A percentile compares a stretch with the other conserved stretches of the same genome.
These are phyloP conservation scores for Cercophora scortea DNA, from an alignment of 495 filamentous ascomycete species.

Conservation along the genomic window DNA sequence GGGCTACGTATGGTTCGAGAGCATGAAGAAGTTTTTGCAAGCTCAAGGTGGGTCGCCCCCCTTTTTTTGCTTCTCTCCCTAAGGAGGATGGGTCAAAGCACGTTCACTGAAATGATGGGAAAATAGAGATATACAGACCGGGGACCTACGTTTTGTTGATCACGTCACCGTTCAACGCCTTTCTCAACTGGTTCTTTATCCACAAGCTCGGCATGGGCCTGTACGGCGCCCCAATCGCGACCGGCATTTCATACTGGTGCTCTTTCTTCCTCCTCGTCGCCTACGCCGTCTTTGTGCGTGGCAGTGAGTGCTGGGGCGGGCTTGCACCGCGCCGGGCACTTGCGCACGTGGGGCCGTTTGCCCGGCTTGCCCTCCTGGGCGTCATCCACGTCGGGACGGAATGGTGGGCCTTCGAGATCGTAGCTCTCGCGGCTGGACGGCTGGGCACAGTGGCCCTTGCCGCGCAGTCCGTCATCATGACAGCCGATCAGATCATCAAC, in stretches of 20 bases:
- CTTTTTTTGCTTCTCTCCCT: background rate
- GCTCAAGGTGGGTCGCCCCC: conserved; percentile 57
- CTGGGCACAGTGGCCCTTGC: conserved; percentile 79
- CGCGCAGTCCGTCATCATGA: conserved; percentile 91
- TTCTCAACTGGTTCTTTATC: conserved; percentile 74
- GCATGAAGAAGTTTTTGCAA: conserved; percentile 87
- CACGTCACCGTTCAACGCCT: conserved; percentile 70
- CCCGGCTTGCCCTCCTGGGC: conserved; percentile 68
- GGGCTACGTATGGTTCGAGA: conserved; percentile 88
- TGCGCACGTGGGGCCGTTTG: conserved; percentile 62
- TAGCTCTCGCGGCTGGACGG: conserved; percentile 79
- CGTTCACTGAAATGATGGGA: background rate
- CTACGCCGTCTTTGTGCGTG: conserved; percentile 66
- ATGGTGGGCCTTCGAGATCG: conserved; percentile 97
- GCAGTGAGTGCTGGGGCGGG: conserved; percentile 78
- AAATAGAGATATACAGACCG: conserved; percentile 69
- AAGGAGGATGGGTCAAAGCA: background rate
- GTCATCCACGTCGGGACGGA: conserved; percentile 88
- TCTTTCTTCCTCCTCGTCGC: conserved; percentile 71
- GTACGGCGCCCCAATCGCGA: conserved; percentile 75
- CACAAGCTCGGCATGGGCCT: conserved; percentile 64
- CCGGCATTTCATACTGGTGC: conserved; percentile 79
- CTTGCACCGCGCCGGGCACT: conserved; percentile 55
- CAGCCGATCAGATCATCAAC: conserved; percentile 85
- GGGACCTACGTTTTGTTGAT: conserved; percentile 83